Evolutionary conservation across 139 green algal genomes (phyloP), one percentile per base, ranked within the genome.

Genomic region (Chlamydomonas sphaeroides): DNA sequence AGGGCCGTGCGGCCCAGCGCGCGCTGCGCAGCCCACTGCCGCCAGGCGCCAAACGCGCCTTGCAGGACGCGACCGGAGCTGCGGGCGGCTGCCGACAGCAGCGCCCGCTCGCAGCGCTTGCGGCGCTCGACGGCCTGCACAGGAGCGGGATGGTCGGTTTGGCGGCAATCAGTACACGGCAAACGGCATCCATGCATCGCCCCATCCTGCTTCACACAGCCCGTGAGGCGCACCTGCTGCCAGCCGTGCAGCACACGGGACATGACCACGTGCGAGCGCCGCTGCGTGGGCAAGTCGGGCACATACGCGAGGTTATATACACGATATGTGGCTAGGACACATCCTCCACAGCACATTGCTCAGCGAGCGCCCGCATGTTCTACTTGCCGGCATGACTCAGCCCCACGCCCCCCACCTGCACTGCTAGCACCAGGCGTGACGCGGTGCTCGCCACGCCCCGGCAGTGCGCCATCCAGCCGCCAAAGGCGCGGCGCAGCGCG

Each of bases 241-340:
- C 75, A 82, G 61, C 75, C 59, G n/a, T 32, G 8, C 26, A 82
- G 62, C 62, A 51, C 62, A 2, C 39, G 41, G 3, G 32, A 36
- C 75, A 82, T 82, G 62, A 82, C 26, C 6, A 41, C 21, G 33
- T 72, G 75, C 42, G 75, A 49, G 62, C 75, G 75, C 21, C 75
- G 59, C 75, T 82, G 73, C 73, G 33, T 26, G n/a, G n/a, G n/a
- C n/a, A n/a, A n/a, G n/a, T n/a, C n/a, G n/a, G n/a, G n/a, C n/a
- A n/a, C n/a, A n/a, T 5, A 65, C 35, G 36, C 28, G 57, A 35
- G 26, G 36, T 15, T 39, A 7, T 8, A 66, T 3, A 10, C 56
- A n/a, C 56, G 32, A 8, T 18, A 56, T 17, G 49, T 18, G 25
- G 25, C 18, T 14, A 51, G 45, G 45, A 14, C 14, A 51, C 45